These are phyloP conservation scores for Decorospora gaudefroyi DNA, from an alignment of 2,329 filamentous ascomycete species.

Conservation along the genomic window DNA sequence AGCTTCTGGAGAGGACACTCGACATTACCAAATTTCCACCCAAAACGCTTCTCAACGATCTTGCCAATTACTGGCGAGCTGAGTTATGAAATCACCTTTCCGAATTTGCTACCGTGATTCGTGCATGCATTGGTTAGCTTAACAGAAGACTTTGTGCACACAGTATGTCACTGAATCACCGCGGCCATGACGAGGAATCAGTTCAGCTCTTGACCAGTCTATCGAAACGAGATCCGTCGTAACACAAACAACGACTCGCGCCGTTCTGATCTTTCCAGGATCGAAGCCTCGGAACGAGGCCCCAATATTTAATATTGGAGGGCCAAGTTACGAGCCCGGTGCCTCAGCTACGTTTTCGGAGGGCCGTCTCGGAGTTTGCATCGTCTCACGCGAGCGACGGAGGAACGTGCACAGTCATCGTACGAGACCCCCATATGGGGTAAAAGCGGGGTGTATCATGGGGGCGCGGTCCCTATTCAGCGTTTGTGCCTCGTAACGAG, in stretches of 20 bases:
- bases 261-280: background rate
- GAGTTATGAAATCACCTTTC: conserved; percentile 17
- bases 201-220: too few species aligned
- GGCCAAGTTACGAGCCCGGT: conserved; percentile 10
- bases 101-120: background rate
- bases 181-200: too few species aligned
- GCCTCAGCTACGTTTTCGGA: background rate
- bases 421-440: conserved; percentile 10
- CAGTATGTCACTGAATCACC: background rate
- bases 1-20: conserved; percentile 35
- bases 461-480: background rate
- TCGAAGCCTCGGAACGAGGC: background rate
- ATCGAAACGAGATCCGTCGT: too few species aligned
- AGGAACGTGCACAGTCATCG: background rate
- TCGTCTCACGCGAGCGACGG: too few species aligned
- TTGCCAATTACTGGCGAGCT: conserved; percentile 36
- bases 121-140: too few species aligned
- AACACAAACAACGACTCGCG: background rate
- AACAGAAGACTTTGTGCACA: background rate
- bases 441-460: conserved; percentile 17
- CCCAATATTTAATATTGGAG: background rate
- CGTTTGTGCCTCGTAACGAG: conserved; percentile 29
- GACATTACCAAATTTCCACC: conserved; percentile 39
- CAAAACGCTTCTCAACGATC: conserved; percentile 35
- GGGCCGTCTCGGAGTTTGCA: too few species aligned